Evolutionary conservation across 2,329 filamentous ascomycete species (phyloP).

Genomic region (Fusarium subglutinans): DNA sequence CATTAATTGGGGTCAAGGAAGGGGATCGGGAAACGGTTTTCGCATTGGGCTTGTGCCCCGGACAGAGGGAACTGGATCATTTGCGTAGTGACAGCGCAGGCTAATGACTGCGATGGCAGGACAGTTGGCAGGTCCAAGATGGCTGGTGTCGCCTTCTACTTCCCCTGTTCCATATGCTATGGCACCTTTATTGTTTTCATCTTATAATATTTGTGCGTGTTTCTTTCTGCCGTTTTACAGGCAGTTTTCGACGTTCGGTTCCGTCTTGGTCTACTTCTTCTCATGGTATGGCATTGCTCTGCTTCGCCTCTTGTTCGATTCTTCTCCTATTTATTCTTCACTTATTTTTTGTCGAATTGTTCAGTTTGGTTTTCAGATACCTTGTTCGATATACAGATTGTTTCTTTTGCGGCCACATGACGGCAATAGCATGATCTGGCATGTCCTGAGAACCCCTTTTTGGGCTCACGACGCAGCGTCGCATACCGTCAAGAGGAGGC

Average conservation of each 20-base stretch:
- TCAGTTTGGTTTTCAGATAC: conserved; percentile 58
- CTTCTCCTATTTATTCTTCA: conserved; percentile 39
- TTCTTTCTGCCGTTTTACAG: conserved; percentile 9
- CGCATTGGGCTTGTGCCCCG: conserved; percentile 41
- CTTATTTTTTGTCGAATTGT: conserved; percentile 35
- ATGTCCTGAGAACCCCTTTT: conserved; percentile 17
- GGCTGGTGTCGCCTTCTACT: conserved; percentile 55
- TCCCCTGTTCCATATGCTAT: conserved; percentile 50
- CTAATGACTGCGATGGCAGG: conserved; percentile 56
- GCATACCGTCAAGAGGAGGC: conserved; percentile 40
- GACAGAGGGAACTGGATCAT: conserved; percentile 45
- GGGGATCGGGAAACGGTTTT: conserved; percentile 42
- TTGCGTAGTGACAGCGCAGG: conserved; percentile 49
- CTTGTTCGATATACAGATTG: conserved; percentile 67
- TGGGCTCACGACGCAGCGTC: conserved; percentile 15
- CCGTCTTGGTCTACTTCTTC: neutral
- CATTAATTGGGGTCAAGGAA: conserved; percentile 43
- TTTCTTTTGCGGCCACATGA: conserved; percentile 41
- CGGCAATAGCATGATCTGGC: conserved; percentile 34
- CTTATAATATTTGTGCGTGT: conserved; percentile 43
- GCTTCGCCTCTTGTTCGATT: conserved; percentile 37
- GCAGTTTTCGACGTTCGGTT: conserved; percentile 25
- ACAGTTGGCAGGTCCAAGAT: conserved; percentile 63
- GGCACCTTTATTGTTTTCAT: conserved; percentile 48
- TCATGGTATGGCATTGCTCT: conserved; percentile 31